A percentile compares a stretch with the other conserved stretches of the same genome.
phyloP scores from a whole-genome alignment of 352 stramenopile species.

The Phytophthora cryptogea region DNA sequence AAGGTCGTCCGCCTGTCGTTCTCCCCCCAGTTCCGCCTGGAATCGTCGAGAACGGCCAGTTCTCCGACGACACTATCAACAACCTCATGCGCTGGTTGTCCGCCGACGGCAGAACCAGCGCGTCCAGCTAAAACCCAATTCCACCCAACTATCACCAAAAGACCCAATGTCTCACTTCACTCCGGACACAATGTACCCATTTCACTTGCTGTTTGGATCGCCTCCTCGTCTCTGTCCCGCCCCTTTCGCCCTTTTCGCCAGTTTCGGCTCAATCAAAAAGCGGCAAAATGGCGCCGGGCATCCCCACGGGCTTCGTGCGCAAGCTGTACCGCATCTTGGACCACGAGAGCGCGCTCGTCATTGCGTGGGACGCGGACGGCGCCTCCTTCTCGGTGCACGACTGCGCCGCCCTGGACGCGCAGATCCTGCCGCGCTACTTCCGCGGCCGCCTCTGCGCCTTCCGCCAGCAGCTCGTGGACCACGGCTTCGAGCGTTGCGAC shows the following conservation, averaged over 20 bases:
- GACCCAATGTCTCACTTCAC: not conserved
- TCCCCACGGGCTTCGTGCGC: slow-evolving; percentile 78
- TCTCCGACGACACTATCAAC: slow-evolving; percentile 56
- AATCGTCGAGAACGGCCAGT: slow-evolving; percentile 49
- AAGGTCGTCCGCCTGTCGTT: slow-evolving; percentile 26
- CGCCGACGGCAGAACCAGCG: slow-evolving; percentile 7
- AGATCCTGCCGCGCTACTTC: slow-evolving; percentile 71
- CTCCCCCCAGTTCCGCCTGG: slow-evolving; percentile 24
- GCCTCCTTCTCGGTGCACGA: slow-evolving; percentile 77
- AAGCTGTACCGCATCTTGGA: slow-evolving; percentile 86
- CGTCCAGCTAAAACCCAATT: not conserved
- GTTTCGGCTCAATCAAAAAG: not conserved
- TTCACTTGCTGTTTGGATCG: not conserved
- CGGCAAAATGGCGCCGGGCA: slow-evolving; percentile 43
- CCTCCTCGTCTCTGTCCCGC: not conserved
- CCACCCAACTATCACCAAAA: too few species aligned
- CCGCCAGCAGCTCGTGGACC: slow-evolving; percentile 76
- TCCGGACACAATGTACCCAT: slow-evolving; percentile 1
- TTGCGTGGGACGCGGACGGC: slow-evolving; percentile 58
- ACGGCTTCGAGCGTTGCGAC: slow-evolving; percentile 69
- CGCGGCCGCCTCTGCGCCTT: slow-evolving; percentile 70
- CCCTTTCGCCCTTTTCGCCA: not conserved
- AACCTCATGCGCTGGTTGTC: slow-evolving; percentile 44
- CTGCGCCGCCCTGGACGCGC: slow-evolving; percentile 55
- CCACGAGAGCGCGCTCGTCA: slow-evolving; percentile 64